A percentile compares a stretch with the other conserved stretches of the same genome.
Evolutionary conservation across 352 stramenopile species (phyloP).

Genomic region (Phytopythium aichiense): DNA sequence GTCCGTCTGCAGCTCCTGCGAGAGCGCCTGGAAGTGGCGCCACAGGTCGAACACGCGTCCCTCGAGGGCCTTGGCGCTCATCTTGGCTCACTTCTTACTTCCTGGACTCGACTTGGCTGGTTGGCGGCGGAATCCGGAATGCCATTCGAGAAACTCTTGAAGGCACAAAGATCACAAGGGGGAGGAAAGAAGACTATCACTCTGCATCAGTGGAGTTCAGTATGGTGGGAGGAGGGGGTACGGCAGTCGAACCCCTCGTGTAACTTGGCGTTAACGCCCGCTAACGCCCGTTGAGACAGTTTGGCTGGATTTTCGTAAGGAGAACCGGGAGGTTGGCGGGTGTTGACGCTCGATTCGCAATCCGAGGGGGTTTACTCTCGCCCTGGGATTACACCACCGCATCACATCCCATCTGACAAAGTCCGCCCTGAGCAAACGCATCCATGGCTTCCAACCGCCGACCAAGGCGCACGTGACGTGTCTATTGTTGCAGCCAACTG

Average conservation of each 20-base stretch:
- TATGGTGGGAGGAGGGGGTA: background rate
- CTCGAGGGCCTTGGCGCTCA: conserved; percentile 19
- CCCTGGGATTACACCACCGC: background rate
- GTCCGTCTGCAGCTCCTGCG: conserved; percentile 14
- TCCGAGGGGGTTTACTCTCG: background rate
- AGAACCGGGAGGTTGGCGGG: background rate
- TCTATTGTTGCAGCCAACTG: background rate
- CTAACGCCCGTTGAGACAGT: background rate
- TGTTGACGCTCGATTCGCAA: background rate
- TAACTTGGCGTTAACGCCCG: background rate
- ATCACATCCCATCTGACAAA: background rate
- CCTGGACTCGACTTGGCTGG: background rate
- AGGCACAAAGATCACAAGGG: background rate
- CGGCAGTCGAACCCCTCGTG: background rate
- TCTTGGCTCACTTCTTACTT: background rate
- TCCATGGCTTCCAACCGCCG: too few species aligned
- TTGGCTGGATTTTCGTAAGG: background rate
- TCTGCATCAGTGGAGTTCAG: background rate
- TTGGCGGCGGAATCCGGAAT: conserved; percentile 7
- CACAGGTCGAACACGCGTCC: conserved; percentile 35
- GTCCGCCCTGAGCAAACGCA: background rate
- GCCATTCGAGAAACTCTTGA: background rate
- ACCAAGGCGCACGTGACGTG: background rate
- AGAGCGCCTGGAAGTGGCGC: conserved; percentile 28
- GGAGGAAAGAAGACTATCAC: background rate